Base-by-base conservation (phyloP, 495 filamentous ascomycete genomes). In the Talaromyces adpressus region DNA sequence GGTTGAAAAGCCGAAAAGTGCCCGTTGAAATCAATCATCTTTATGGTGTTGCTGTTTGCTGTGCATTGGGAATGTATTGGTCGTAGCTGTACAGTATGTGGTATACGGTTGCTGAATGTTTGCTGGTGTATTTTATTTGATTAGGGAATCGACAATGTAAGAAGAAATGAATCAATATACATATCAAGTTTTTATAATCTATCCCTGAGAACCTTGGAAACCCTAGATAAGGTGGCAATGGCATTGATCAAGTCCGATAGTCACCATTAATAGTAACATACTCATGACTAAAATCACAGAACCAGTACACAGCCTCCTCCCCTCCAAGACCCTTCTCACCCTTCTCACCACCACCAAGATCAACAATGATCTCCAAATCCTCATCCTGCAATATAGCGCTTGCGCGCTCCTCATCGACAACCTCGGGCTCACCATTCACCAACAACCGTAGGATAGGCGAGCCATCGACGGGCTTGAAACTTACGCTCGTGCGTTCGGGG, bases 221-320 rank as follows among this genome's bases (percentile, higher is more conserved):
- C n/a, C n/a, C n/a, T n/a, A n/a, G n/a, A n/a, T n/a, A n/a, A n/a
- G n/a, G n/a, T n/a, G n/a, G n/a, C n/a, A n/a, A n/a, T n/a, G n/a
- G n/a, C n/a, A n/a, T n/a, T n/a, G n/a, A 57, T 75, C 67, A 93
- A 62, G 91, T 94, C 66, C 91, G 78, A 77, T 96, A 96, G 74
- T 96, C 91, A 54, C 89, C 91, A 74, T 96, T 95, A 70, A 95
- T 96, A 39, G 91, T 95, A 47, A 89, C 91, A 79, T 94, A 98
- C 78, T 98, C 94, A 73, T 97, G 94, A 75, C 92, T 97, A 75
- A 96, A 95, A 78, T 98, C 94, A 74, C 94, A 98, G 66, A 93
- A 97, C 89, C 91, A 98, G 74, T 92, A 92, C 9, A 87, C 85
- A 9, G 89, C 91, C 73, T 93, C 86, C 71, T 92, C 86, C 27